Base-by-base conservation (phyloP, 2,329 filamentous ascomycete species). In the Trichophyton simii region DNA sequence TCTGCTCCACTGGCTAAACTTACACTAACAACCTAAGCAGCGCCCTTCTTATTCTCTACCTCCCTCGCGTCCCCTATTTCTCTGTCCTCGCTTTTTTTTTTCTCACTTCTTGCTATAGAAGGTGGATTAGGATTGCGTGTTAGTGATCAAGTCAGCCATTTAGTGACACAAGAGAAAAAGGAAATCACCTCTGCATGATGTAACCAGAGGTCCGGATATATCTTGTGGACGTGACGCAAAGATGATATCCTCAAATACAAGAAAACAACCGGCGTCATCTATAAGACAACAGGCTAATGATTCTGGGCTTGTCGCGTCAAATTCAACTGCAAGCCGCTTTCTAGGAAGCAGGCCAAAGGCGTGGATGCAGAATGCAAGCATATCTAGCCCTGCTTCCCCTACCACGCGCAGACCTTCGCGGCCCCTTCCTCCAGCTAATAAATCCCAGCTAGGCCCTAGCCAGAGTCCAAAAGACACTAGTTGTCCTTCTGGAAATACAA, bases 301-400 rank as follows among this genome's bases (percentile, higher is more conserved):
- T 50, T 20, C 52, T 25, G 57, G 55, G n/a, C 60, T 64, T 44
- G 59, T 61, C 44, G 52, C 22, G 18, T 72, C 70, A 59, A 77
- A 77, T 66, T 71, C 70, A 55, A 77, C 76, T 13, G 72, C 71
- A 55, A 74, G 63, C 60, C 66, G 69, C 59, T 78, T 77, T 64
- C 64, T 78, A 25, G 75, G 74, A 57, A 67, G 70, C 57, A 63
- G 67, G 57, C 71, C 70, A 63, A 72, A 67, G 64, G 67, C 73
- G 57, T 77, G 75, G 76, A 77, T 77, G 73, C 55, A 55, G 44
- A 48, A 48, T 11, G 11, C 7, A 20, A 48, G n/a, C 41, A 6
- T 48, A 48, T 18, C 44, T 3, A 11, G 20, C 44, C 25, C 58
- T 36, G 18, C 38, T 36, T 8, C 55, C 20, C 11, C 22, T 59